Conservation (phyloP, 1,284 basidiomycete genomes). For the Waitea zeae region DNA sequence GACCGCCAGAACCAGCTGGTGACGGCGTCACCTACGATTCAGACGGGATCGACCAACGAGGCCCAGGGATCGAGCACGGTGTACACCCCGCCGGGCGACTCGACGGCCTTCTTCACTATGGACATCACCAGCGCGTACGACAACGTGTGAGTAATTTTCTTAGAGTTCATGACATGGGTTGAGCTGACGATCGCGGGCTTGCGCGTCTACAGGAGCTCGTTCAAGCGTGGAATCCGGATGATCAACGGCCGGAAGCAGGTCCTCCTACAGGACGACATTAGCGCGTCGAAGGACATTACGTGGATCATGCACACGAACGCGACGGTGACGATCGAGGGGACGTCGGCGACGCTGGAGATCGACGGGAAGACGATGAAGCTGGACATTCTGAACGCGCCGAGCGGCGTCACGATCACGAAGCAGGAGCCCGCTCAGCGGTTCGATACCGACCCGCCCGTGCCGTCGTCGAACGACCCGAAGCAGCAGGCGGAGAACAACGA, state of each 20-base stretch:
- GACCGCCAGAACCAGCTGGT: constrained; percentile 73
- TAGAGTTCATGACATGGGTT: no score
- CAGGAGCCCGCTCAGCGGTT: constrained; percentile 30
- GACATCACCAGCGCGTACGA: constrained; percentile 76
- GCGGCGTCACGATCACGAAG: constrained; percentile 37
- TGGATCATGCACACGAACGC: constrained; percentile 98
- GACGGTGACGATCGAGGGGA: constrained; percentile 33
- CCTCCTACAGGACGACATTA: constrained; percentile 82
- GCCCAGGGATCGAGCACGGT: constrained; percentile 72
- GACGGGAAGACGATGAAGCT: constrained; percentile 34
- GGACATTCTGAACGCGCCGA: constrained; percentile 36
- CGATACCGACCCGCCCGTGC: constrained; percentile 39
- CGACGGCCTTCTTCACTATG: constrained; percentile 72
- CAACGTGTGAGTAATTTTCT: constrained; percentile 37
- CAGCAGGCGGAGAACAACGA: constrained; percentile 22
- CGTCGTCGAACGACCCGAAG: constrained; percentile 16
- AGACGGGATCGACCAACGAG: constrained; percentile 43
- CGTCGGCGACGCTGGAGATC: constrained; percentile 43
- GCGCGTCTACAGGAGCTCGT: constrained; percentile 26
- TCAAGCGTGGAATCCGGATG: constrained; percentile 77
- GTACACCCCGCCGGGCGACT: constrained; percentile 36
- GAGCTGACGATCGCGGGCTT: constrained; percentile 6
- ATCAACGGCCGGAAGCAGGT: constrained; percentile 83
- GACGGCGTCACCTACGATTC: constrained; percentile 42
- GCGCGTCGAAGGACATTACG: constrained; percentile 36